Evolutionary conservation across 2,329 filamentous ascomycete species (phyloP).

Genomic region (Chrysosphaeria jannelii): DNA sequence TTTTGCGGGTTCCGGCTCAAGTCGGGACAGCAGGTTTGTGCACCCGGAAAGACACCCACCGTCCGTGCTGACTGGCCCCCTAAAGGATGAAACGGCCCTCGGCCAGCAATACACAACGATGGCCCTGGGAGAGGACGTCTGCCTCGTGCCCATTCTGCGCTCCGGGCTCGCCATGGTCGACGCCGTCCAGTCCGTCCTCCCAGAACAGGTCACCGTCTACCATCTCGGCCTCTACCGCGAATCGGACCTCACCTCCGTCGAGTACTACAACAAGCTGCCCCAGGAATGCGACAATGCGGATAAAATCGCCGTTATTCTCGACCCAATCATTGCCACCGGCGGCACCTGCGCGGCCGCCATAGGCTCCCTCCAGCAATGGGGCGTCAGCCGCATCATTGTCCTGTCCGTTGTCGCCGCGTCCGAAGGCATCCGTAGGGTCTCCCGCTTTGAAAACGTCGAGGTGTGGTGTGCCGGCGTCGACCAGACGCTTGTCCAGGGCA

Average conservation of each 20-base stretch:
- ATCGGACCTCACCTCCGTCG: conserved; percentile 60
- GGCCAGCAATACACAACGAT: conserved; percentile 41
- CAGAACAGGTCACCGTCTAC: conserved; percentile 51
- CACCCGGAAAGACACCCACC: too few species aligned
- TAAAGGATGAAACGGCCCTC: too few species aligned
- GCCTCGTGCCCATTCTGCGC: conserved; percentile 72
- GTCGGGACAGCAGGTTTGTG: too few species aligned
- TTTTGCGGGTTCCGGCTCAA: too few species aligned
- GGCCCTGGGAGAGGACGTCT: conserved; percentile 38
- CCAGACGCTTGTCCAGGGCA: conserved; percentile 41
- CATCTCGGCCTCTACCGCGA: conserved; percentile 90
- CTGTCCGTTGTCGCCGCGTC: conserved; percentile 44
- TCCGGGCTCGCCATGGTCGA: conserved; percentile 82
- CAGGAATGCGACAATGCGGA: conserved; percentile 21
- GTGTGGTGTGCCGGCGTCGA: conserved; percentile 69
- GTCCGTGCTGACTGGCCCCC: too few species aligned
- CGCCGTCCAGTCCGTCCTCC: conserved; percentile 58
- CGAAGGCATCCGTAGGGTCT: conserved; percentile 40
- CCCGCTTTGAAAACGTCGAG: conserved; percentile 35
- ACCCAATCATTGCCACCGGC: conserved; percentile 82
- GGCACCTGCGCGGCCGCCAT: conserved; percentile 75
- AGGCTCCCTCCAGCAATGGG: conserved; percentile 71
- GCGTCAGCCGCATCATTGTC: conserved; percentile 52
- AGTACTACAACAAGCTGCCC: conserved; percentile 95
- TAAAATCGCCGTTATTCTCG: conserved; percentile 50